Evolutionary conservation across 2,329 filamentous ascomycete genomes (phyloP).

Genomic region (Grosmannia serpens): DNA sequence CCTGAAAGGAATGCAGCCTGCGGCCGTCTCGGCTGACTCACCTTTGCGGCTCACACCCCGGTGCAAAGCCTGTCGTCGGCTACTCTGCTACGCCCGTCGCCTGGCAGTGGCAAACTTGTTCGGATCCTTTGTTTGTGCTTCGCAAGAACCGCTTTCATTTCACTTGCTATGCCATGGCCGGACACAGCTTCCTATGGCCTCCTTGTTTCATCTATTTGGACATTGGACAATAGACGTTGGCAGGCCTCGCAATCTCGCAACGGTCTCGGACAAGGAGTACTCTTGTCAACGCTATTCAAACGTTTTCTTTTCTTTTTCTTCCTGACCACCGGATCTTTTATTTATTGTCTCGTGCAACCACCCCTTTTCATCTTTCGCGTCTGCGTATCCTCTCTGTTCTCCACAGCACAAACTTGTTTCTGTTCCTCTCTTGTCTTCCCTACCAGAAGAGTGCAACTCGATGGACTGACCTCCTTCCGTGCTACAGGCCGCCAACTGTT

Average conservation of each 20-base stretch:
- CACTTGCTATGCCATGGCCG: not conserved
- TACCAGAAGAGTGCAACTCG: constrained; percentile 1
- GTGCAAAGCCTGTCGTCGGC: not conserved
- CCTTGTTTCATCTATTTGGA: not conserved
- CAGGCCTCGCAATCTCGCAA: not conserved
- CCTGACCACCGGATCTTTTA: not conserved
- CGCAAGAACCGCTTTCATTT: not conserved
- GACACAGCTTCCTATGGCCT: not conserved
- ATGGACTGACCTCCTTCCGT: constrained; percentile 8
- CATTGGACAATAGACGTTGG: not conserved
- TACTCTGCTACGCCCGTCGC: not conserved
- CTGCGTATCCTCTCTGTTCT: not conserved
- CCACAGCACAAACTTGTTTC: not conserved
- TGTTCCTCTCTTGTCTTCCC: not conserved
- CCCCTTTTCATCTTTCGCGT: not conserved
- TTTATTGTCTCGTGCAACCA: not conserved
- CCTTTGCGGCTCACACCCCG: not conserved
- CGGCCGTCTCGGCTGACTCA: not conserved
- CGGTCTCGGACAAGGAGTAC: not conserved
- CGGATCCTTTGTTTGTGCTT: not conserved
- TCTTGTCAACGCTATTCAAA: not conserved
- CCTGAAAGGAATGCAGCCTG: not conserved
- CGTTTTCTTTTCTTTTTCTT: not conserved
- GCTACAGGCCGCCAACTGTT: constrained; percentile 3
- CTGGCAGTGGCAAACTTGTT: not conserved